Conservation (phyloP, 495 filamentous ascomycete genomes). For the Penicillium steckii region DNA sequence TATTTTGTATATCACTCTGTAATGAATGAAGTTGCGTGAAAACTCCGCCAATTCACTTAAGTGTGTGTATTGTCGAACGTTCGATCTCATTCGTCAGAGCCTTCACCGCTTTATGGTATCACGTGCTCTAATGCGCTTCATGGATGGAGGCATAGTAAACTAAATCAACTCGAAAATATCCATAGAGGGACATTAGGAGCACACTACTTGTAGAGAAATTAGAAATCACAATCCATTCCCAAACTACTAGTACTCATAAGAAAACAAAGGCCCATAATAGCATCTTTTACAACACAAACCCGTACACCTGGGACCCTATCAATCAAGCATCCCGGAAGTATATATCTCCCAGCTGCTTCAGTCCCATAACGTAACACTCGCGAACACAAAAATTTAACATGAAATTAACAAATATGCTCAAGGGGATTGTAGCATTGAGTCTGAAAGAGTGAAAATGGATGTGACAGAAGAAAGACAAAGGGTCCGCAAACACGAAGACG, state of each 20-base stretch:
- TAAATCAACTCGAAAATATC: no score
- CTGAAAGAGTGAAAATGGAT: constrained; percentile 23
- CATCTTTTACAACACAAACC: constrained; percentile 18
- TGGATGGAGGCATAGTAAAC: no score
- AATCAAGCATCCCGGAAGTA: constrained; percentile 11
- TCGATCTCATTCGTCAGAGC: no score
- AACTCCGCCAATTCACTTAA: no score
- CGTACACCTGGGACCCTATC: not conserved
- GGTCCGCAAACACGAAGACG: constrained; percentile 23
- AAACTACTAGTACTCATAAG: constrained; percentile 16
- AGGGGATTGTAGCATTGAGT: constrained; percentile 18
- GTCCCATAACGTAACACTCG: not conserved
- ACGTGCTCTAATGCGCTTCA: no score
- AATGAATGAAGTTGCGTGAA: no score
- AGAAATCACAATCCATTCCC: constrained; percentile 19
- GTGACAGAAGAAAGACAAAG: constrained; percentile 15
- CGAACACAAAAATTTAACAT: constrained; percentile 4
- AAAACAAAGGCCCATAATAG: constrained; percentile 14
- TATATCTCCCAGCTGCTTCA: constrained; percentile 13
- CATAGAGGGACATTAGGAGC: no score
- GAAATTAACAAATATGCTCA: constrained; percentile 14
- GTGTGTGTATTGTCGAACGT: no score
- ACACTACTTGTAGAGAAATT: not conserved
- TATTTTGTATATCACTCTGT: no score
- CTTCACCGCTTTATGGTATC: no score